Percentiles rank a stretch among this genome's conserved stretches.
Evolutionary conservation across 805 yeast species (phyloP).

Genomic region (Wickerhamiella lipophila): DNA sequence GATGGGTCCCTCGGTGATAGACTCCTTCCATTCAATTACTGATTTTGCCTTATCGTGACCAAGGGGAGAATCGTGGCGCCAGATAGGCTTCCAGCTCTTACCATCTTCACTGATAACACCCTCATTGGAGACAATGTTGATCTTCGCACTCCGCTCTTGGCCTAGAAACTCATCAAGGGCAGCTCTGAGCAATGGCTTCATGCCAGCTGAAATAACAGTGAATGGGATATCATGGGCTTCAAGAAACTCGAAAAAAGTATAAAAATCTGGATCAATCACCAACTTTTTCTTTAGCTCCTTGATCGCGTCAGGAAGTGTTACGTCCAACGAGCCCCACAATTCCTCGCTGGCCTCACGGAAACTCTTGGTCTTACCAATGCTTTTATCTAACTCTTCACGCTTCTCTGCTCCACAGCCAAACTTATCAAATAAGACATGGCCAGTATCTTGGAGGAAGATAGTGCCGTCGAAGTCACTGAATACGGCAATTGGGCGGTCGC

Average conservation of each 20-base stretch:
- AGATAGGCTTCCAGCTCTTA: slow-evolving; percentile 29
- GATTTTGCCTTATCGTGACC: slow-evolving; percentile 36
- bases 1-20: slow-evolving; percentile 22
- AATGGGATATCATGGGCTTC: slow-evolving; percentile 31
- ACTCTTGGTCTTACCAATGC: slow-evolving; percentile 30
- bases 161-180: slow-evolving; percentile 33
- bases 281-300: slow-evolving; percentile 28
- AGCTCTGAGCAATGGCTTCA: slow-evolving; percentile 32
- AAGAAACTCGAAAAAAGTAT: slow-evolving; percentile 29
- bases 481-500: slow-evolving; percentile 23
- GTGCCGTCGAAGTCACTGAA: slow-evolving; percentile 35
- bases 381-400: slow-evolving; percentile 29
- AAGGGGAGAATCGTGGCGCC: slow-evolving; percentile 34
- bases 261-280: slow-evolving; percentile 32
- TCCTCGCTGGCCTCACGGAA: slow-evolving; percentile 34
- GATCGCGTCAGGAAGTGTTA: slow-evolving; percentile 31
- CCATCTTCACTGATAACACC: slow-evolving; percentile 31
- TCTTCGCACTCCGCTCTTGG: slow-evolving; percentile 27
- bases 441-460: slow-evolving; percentile 35
- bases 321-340: slow-evolving; percentile 34
- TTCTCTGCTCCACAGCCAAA: slow-evolving; percentile 32
- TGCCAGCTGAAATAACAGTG: slow-evolving; percentile 35
- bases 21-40: slow-evolving; percentile 29
- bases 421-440: slow-evolving; percentile 34
- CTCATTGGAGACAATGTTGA: slow-evolving; percentile 33